Evolutionary conservation across 768 basidiomycete genomes (phyloP).

Genomic region (Harrya chromipes): DNA sequence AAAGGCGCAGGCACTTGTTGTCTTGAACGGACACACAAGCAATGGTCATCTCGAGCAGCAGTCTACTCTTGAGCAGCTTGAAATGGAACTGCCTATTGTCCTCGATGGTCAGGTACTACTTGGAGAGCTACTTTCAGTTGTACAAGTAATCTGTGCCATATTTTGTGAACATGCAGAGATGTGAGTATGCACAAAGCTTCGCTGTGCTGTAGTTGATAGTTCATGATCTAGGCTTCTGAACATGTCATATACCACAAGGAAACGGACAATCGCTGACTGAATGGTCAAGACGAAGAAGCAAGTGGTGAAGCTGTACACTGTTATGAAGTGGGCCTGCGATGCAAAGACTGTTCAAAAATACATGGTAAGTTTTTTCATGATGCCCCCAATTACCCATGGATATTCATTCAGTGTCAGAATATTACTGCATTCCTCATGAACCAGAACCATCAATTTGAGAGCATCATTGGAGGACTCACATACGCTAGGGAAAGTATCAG

Average conservation of each 20-base stretch:
- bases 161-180: conserved; percentile 83
- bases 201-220: conserved; percentile 1
- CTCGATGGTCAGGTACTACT: conserved; percentile 71
- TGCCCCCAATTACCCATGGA: not conserved
- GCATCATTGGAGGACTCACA: conserved; percentile 57
- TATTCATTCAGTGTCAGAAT: conserved; percentile 48
- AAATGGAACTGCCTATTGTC: conserved; percentile 71
- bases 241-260: conserved; percentile 78
- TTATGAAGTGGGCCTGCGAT: conserved; percentile 84
- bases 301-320: conserved; percentile 83
- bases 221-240: conserved; percentile 57
- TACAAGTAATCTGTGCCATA: conserved; percentile 79
- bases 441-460: conserved; percentile 82
- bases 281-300: conserved; percentile 90
- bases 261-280: conserved; percentile 82
- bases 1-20: conserved; percentile 28
- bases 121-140: conserved; percentile 70
- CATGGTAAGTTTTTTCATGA: conserved; percentile 50
- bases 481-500: conserved; percentile 57
- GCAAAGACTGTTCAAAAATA: conserved; percentile 81
- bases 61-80: conserved; percentile 53
- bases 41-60: conserved; percentile 39
- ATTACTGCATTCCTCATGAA: conserved; percentile 83
- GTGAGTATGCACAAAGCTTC: conserved; percentile 41
- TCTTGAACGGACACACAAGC: conserved; percentile 25